Evolutionary conservation across 768 basidiomycete genomes (phyloP).

Genomic region (Collybia sp.): DNA sequence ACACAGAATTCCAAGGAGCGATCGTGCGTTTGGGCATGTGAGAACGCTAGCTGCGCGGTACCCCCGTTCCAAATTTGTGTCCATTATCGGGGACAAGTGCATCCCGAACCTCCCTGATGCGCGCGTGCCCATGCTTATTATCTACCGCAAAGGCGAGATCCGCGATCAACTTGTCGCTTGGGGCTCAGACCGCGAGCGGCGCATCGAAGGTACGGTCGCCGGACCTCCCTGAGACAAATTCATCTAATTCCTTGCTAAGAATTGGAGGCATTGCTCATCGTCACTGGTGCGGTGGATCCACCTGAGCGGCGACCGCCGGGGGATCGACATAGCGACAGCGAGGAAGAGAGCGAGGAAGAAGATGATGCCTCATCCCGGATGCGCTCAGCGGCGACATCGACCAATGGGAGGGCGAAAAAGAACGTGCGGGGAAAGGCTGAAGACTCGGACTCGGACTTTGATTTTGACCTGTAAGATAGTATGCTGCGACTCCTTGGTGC

Average conservation of each 20-base stretch:
- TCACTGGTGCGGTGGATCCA: constrained; percentile 61
- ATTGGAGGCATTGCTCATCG: constrained; percentile 64
- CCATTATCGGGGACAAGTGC: constrained; percentile 91
- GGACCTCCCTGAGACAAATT: neutral
- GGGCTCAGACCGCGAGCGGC: constrained; percentile 75
- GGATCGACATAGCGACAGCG: constrained; percentile 25
- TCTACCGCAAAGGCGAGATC: constrained; percentile 92
- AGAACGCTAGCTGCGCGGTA: constrained; percentile 72
- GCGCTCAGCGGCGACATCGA: constrained; percentile 54
- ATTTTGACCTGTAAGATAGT: constrained; percentile 53
- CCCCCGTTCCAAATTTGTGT: constrained; percentile 92
- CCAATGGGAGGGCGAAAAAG: constrained; percentile 45
- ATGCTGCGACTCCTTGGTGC: too few species aligned
- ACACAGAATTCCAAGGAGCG: constrained; percentile 72
- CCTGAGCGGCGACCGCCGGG: constrained; percentile 38
- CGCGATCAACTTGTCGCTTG: constrained; percentile 80
- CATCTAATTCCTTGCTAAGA: constrained; percentile 34
- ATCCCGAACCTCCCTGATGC: constrained; percentile 94
- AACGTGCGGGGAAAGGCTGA: constrained; percentile 47
- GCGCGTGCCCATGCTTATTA: constrained; percentile 85
- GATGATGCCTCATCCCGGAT: constrained; percentile 49
- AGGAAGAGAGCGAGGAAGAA: constrained; percentile 44
- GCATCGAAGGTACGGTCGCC: constrained; percentile 58
- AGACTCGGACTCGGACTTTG: constrained; percentile 77
- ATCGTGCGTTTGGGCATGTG: constrained; percentile 69